These are phyloP conservation scores for Pestalotiopsis sp. DNA, from an alignment of 2,329 filamentous ascomycete genomes.

Conservation along the genomic window DNA sequence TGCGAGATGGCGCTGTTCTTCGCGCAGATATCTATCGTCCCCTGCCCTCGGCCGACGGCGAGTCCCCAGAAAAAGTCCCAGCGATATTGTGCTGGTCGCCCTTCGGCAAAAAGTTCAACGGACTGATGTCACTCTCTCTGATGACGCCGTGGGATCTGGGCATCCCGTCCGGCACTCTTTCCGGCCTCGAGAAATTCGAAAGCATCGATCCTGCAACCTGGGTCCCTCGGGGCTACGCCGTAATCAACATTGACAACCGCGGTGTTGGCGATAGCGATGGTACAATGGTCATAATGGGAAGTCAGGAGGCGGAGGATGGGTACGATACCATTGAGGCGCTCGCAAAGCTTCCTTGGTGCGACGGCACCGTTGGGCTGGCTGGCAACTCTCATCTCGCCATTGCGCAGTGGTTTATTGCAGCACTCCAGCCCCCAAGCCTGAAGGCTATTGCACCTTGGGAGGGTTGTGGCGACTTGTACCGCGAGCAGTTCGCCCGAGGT, in stretches of 20 bases:
- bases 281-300: slow-evolving; percentile 20
- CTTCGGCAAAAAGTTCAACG: slow-evolving; percentile 27
- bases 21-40: slow-evolving; percentile 25
- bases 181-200: slow-evolving; percentile 23
- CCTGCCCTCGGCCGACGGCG: slow-evolving; percentile 8
- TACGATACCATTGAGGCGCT: slow-evolving; percentile 28
- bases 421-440: slow-evolving; percentile 18
- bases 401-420: slow-evolving; percentile 26
- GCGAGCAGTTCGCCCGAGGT: slow-evolving; percentile 25
- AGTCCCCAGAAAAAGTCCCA: slow-evolving; percentile 15
- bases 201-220: slow-evolving; percentile 27
- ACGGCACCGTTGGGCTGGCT: slow-evolving; percentile 22
- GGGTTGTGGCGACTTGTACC: slow-evolving; percentile 23
- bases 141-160: slow-evolving; percentile 21
- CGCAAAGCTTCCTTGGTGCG: slow-evolving; percentile 25
- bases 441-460: slow-evolving; percentile 23
- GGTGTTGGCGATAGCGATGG: slow-evolving; percentile 25
- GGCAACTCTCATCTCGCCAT: slow-evolving; percentile 29
- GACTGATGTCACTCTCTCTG: slow-evolving; percentile 15
- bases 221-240: slow-evolving; percentile 24
- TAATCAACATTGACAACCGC: slow-evolving; percentile 26
- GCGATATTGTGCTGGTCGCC: slow-evolving; percentile 24
- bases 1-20: slow-evolving; percentile 24
- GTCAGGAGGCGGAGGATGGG: slow-evolving; percentile 26
- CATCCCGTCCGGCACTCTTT: slow-evolving; percentile 15